Evolutionary conservation across 2,329 filamentous ascomycete genomes (phyloP).

Genomic region (Endothia cerciana): DNA sequence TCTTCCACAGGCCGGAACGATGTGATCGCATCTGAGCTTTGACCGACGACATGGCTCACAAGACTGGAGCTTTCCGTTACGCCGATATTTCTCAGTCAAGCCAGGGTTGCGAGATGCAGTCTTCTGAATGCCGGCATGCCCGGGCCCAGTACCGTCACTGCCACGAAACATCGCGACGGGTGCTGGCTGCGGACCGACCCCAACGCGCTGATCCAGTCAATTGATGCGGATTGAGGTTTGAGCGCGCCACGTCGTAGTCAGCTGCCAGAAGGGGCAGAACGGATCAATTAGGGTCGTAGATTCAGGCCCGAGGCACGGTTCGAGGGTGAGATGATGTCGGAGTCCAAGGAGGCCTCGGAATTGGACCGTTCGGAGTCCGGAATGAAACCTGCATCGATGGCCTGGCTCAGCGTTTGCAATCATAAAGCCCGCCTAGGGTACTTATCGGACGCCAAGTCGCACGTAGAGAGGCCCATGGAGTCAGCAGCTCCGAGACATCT

Average conservation of each 20-base stretch:
- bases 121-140: constrained; percentile 24
- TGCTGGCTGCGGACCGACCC: not conserved
- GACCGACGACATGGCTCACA: constrained; percentile 41
- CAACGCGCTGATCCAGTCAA: not conserved
- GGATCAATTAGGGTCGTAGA: not conserved
- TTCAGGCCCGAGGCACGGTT: not conserved
- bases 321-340: not conserved
- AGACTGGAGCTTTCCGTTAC: constrained; percentile 43
- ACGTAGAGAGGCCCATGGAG: not conserved
- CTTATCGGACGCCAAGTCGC: not conserved
- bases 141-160: constrained; percentile 33
- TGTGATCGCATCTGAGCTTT: constrained; percentile 42
- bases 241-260: not conserved
- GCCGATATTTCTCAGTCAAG: constrained; percentile 39
- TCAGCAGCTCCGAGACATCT: not conserved
- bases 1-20: constrained; percentile 39
- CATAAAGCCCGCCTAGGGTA: not conserved
- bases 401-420: constrained; percentile 3
- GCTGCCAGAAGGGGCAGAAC: not conserved
- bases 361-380: not conserved
- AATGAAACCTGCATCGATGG: not conserved
- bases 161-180: constrained; percentile 19
- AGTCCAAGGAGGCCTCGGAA: constrained; percentile 3
- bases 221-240: not conserved
- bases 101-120: constrained; percentile 27